phyloP scores from a whole-genome alignment of 2,329 filamentous ascomycete species.

The Sporothrix dimorphospora region DNA sequence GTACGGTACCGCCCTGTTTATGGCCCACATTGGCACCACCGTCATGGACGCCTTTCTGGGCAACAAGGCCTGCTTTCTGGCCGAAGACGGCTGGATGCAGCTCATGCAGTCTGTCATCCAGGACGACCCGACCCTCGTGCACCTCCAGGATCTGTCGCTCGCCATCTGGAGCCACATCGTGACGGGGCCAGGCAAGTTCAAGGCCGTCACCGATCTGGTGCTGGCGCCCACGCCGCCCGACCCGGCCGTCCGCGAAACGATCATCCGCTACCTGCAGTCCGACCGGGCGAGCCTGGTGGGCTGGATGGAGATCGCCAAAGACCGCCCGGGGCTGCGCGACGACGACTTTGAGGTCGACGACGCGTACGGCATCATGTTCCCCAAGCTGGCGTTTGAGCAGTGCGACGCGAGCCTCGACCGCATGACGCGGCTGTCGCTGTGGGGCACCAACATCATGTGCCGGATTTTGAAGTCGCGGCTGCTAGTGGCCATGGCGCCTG shows the following conservation, averaged over 20 bases:
- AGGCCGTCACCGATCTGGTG: neutral
- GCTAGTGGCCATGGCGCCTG: conserved; percentile 14
- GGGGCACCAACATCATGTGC: conserved; percentile 20
- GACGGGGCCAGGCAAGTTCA: conserved; percentile 6
- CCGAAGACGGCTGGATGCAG: neutral
- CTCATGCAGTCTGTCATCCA: conserved; percentile 5
- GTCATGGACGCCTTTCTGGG: conserved; percentile 20
- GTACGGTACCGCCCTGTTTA: neutral
- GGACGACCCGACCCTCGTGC: neutral
- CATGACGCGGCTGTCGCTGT: conserved; percentile 9
- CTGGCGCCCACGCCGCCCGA: neutral
- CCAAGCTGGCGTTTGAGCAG: neutral
- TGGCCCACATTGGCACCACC: conserved; percentile 1
- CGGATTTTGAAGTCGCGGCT: conserved; percentile 11
- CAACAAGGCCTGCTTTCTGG: conserved; percentile 16
- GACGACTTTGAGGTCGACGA: neutral
- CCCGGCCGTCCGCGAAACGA: neutral
- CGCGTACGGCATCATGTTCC: conserved; percentile 6
- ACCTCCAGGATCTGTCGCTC: neutral
- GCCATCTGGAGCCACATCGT: conserved; percentile 17
- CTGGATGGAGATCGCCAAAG: conserved; percentile 2
- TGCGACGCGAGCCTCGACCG: neutral
- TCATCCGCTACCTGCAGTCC: neutral
- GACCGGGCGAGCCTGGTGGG: neutral
- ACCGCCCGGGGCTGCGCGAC: neutral